Conservation (phyloP, 768 basidiomycete genomes). For the Tricholoma saponaceum region DNA sequence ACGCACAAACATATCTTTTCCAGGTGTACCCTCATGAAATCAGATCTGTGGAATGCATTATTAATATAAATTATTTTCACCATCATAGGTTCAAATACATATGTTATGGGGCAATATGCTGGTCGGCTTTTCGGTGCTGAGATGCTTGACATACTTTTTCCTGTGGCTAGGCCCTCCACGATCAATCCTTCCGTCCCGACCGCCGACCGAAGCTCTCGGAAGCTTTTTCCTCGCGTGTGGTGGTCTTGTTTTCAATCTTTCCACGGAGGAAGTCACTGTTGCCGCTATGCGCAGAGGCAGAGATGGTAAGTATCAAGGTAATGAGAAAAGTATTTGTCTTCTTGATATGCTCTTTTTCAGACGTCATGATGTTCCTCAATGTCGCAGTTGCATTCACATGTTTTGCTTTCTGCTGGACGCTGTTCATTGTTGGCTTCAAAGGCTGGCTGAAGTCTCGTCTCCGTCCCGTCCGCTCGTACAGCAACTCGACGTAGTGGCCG, state of each 20-base stretch:
- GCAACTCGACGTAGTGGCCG: slow-evolving; percentile 16
- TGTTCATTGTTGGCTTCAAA: slow-evolving; percentile 73
- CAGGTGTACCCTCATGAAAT: slow-evolving; percentile 42
- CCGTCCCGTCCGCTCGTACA: slow-evolving; percentile 26
- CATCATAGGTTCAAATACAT: slow-evolving; percentile 77
- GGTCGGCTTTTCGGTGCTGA: slow-evolving; percentile 68
- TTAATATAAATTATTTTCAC: slow-evolving; percentile 1
- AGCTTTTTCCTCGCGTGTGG: slow-evolving; percentile 86
- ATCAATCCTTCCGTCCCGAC: slow-evolving; percentile 85
- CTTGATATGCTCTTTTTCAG: slow-evolving; percentile 29
- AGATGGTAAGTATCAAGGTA: slow-evolving; percentile 53
- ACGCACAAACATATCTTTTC: slow-evolving; percentile 88
- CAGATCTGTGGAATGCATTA: background rate
- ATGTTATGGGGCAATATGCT: slow-evolving; percentile 88
- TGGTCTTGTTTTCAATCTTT: slow-evolving; percentile 86
- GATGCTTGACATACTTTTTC: slow-evolving; percentile 93
- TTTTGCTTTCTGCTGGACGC: slow-evolving; percentile 81
- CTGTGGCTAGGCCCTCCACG: slow-evolving; percentile 83
- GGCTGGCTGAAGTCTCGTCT: slow-evolving; percentile 63
- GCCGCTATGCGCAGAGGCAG: slow-evolving; percentile 88
- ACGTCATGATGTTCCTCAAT: slow-evolving; percentile 89
- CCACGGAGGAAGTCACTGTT: slow-evolving; percentile 84
- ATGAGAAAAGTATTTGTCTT: background rate
- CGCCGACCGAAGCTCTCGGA: slow-evolving; percentile 89
- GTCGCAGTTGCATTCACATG: slow-evolving; percentile 84